These are phyloP conservation scores for Puccinia triticina DNA, from an alignment of 1,284 basidiomycete species.

Conservation along the genomic window DNA sequence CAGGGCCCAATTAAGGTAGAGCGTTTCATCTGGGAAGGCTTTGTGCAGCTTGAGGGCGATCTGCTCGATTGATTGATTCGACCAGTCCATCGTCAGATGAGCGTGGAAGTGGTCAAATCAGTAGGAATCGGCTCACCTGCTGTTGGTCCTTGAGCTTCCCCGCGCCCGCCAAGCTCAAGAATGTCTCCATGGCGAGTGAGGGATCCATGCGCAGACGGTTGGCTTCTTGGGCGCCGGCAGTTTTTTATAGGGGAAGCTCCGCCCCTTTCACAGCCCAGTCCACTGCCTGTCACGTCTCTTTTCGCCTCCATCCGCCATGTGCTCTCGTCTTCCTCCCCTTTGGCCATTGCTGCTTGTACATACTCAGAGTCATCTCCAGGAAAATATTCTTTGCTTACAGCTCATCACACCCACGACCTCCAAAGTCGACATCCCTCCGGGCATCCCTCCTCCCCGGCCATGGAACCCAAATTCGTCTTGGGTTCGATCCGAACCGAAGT, in stretches of 20 bases:
- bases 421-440: background rate
- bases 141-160: slow-evolving; percentile 24
- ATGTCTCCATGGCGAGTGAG: background rate
- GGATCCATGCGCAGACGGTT: no score
- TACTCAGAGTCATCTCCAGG: background rate
- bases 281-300: background rate
- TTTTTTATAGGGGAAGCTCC: background rate
- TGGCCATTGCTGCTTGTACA: background rate
- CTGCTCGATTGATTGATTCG: background rate
- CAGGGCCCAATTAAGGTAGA: slow-evolving; percentile 34
- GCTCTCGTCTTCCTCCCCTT: background rate
- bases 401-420: background rate
- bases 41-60: slow-evolving; percentile 44
- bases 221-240: background rate
- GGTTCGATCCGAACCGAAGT: slow-evolving; percentile 42
- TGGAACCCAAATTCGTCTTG: slow-evolving; percentile 32
- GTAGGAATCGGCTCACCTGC: background rate
- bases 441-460: background rate
- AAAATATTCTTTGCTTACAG: background rate
- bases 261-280: background rate
- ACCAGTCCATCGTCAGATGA: background rate
- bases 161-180: background rate
- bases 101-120: background rate
- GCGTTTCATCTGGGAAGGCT: slow-evolving; percentile 37
- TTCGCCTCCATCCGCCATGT: background rate